Evolutionary conservation across 2,329 filamentous ascomycete genomes (phyloP).

Genomic region (Stagonosporopsis tanaceti): DNA sequence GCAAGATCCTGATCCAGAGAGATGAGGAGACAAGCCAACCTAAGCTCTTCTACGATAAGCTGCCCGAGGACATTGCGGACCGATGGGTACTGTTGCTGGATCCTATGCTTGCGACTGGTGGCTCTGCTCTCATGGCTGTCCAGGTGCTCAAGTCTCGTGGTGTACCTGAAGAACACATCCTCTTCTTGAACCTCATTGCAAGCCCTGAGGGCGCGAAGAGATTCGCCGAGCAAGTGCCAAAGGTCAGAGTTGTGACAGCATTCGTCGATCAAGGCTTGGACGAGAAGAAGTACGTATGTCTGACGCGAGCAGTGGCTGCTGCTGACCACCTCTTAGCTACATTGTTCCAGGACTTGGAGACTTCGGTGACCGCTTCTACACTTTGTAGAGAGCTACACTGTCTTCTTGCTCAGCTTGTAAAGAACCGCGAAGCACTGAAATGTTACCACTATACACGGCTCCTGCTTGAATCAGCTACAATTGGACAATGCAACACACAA

Average conservation of each 20-base stretch:
- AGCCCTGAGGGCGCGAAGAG: constrained; percentile 90
- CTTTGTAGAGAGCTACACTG: constrained; percentile 65
- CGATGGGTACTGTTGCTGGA: constrained; percentile 94
- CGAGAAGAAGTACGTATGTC: constrained; percentile 84
- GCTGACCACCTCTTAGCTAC: constrained; percentile 67
- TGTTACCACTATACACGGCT: background rate
- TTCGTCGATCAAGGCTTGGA: constrained; percentile 97
- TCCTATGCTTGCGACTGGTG: constrained; percentile 99
- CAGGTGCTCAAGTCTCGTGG: constrained; percentile 89
- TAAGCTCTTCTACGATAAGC: constrained; percentile 96
- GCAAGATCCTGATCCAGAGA: constrained; percentile 96
- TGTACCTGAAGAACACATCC: constrained; percentile 91
- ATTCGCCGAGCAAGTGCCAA: constrained; percentile 89
- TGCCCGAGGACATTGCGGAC: constrained; percentile 90
- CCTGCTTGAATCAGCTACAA: background rate
- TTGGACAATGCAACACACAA: background rate
- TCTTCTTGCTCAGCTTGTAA: background rate
- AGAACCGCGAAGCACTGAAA: background rate
- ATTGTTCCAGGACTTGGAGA: constrained; percentile 94
- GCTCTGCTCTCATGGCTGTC: constrained; percentile 95
- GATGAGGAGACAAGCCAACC: constrained; percentile 94
- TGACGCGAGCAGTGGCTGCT: background rate
- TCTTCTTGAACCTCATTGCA: constrained; percentile 97
- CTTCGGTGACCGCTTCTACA: constrained; percentile 96
- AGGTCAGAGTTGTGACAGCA: constrained; percentile 88